A percentile compares a stretch with the other conserved stretches of the same genome.
Conservation (phyloP, 805 yeast genomes). For the Ascoidea rubescens region DNA sequence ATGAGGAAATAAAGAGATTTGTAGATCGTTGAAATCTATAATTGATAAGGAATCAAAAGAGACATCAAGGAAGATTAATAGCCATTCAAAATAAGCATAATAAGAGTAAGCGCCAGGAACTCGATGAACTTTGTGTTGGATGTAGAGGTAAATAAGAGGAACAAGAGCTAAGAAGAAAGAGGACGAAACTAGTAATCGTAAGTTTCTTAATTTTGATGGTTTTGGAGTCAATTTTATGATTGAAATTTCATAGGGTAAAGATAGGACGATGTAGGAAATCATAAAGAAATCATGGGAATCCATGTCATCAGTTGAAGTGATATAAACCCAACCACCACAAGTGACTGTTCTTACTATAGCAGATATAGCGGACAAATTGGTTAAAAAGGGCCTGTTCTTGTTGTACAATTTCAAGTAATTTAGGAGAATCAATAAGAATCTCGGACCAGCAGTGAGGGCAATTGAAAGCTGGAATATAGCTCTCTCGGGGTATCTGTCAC, state of each 20-base stretch:
- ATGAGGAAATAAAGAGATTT: constrained; percentile 22
- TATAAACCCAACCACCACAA: constrained; percentile 98
- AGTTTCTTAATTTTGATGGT: constrained; percentile 34
- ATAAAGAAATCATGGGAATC: constrained; percentile 92
- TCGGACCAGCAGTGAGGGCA: constrained; percentile 88
- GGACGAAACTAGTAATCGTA: constrained; percentile 36
- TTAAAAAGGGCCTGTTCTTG: constrained; percentile 20
- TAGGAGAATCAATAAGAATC: constrained; percentile 51
- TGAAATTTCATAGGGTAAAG: constrained; percentile 80
- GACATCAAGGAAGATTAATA: constrained; percentile 69
- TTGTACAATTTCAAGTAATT: constrained; percentile 32
- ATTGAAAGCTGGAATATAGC: constrained; percentile 83
- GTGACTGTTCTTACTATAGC: constrained; percentile 88
- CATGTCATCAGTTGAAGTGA: constrained; percentile 94
- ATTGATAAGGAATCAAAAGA: constrained; percentile 74
- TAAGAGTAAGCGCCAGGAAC: constrained; percentile 90
- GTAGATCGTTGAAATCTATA: constrained; percentile 52
- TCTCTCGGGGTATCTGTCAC: constrained; percentile 93
- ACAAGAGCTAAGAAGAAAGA: constrained; percentile 59
- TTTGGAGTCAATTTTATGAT: constrained; percentile 37
- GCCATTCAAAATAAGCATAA: constrained; percentile 94
- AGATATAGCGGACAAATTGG: constrained; percentile 28
- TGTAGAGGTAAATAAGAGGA: constrained; percentile 79
- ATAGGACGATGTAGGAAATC: constrained; percentile 78
- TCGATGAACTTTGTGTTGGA: constrained; percentile 82